Evolutionary conservation across 441 rosid species (phyloP).

Genomic region (Adansonia rubrostipa): DNA sequence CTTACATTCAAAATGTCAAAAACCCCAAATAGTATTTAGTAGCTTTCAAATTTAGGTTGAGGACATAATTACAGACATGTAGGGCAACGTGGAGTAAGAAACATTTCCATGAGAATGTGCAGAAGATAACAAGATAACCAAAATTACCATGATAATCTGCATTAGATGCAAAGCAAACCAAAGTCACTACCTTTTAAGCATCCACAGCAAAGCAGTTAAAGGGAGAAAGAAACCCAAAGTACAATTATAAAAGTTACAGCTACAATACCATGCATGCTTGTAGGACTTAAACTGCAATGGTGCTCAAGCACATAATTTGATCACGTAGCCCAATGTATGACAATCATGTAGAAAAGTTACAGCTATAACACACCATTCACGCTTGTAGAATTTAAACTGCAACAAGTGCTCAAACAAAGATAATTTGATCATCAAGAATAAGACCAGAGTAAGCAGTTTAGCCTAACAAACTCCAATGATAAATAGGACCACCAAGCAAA

Average conservation of each 20-base stretch:
- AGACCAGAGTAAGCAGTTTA: not conserved
- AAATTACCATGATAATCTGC: conserved; percentile 8
- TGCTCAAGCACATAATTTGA: conserved; percentile 6
- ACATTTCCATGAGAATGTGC: not conserved
- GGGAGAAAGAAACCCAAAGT: conserved; percentile 13
- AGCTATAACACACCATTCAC: not conserved
- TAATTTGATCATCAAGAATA: conserved; percentile 16
- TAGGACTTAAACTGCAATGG: conserved; percentile 10
- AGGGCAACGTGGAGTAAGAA: not conserved
- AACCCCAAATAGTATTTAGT: not conserved
- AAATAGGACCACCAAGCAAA: conserved; percentile 1
- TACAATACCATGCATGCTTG: not conserved
- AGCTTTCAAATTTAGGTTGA: not conserved
- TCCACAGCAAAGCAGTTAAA: not conserved
- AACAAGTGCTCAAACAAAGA: not conserved
- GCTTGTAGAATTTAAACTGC: not conserved
- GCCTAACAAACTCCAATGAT: conserved; percentile 5
- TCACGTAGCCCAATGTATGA: not conserved
- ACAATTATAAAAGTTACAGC: not conserved
- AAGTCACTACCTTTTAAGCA: conserved; percentile 5
- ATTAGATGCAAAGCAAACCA: not conserved
- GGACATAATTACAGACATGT: not conserved
- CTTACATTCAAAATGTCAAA: not conserved
- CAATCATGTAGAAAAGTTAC: not conserved
- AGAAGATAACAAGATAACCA: not conserved